These are phyloP conservation scores for Calophaca sinica DNA, from an alignment of 306 rosid genomes.

Conservation along the genomic window DNA sequence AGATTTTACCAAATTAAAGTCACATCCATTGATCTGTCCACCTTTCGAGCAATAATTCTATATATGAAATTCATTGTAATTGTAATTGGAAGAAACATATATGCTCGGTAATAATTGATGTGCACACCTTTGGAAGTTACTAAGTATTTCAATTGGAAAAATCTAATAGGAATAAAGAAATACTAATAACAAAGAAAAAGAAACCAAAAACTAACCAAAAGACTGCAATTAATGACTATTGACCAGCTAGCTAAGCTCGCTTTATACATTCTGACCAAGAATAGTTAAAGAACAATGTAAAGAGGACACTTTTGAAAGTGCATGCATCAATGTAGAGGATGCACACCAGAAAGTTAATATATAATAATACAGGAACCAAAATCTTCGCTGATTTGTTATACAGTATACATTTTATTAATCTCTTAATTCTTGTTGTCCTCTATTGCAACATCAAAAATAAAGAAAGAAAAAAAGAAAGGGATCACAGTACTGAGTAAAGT, in stretches of 20 bases:
- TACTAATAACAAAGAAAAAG: neutral
- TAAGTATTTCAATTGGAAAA: too few relatives aligned
- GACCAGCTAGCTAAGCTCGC: too few relatives aligned
- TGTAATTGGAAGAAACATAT: too few relatives aligned
- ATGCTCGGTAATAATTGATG: too few relatives aligned
- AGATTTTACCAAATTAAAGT: too few relatives aligned
- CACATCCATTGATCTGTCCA: too few relatives aligned
- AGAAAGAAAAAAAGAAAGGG: neutral
- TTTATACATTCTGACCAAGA: constrained; percentile 11
- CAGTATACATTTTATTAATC: constrained; percentile 9
- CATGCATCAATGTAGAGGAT: neutral
- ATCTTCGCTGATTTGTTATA: constrained; percentile 16
- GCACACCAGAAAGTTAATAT: neutral
- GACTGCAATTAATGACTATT: neutral
- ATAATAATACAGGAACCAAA: neutral
- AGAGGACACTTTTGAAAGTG: neutral
- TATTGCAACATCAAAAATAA: constrained; percentile 12
- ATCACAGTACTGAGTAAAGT: too few relatives aligned
- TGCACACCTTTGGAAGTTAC: too few relatives aligned
- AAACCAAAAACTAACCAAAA: neutral
- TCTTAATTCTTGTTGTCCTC: constrained; percentile 16
- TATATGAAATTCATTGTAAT: too few relatives aligned
- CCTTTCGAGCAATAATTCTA: too few relatives aligned
- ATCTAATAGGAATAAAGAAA: too few relatives aligned
- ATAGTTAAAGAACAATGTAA: neutral